phyloP scores from a whole-genome alignment of 345 rosid genomes.

The Noccaea caerulescens region DNA sequence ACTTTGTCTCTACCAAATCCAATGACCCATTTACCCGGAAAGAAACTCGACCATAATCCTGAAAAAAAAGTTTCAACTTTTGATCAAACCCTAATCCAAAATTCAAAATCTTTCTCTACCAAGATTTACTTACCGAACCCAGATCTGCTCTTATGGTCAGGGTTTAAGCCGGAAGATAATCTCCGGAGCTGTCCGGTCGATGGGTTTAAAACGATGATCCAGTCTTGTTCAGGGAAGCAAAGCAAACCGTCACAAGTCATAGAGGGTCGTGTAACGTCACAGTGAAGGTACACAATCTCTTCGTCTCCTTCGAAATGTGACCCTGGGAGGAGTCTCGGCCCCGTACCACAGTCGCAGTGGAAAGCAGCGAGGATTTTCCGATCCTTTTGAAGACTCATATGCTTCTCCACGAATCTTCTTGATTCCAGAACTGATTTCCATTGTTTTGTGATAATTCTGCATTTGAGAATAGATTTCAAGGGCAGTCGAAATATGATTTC shows the following conservation, averaged over 20 bases:
- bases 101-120: no score
- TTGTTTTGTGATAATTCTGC: not conserved
- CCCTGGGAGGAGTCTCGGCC: not conserved
- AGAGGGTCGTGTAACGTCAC: slow-evolving; percentile 6
- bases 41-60: no score
- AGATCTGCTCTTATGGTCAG: not conserved
- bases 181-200: not conserved
- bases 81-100: no score
- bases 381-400: not conserved
- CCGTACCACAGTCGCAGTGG: slow-evolving; percentile 5
- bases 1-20: slow-evolving; percentile 23
- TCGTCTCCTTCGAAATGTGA: slow-evolving; percentile 16
- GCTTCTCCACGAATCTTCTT: not conserved
- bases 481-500: not conserved
- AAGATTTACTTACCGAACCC: slow-evolving; percentile 1
- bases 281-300: slow-evolving; percentile 24
- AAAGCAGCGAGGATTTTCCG: not conserved
- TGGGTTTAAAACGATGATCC: slow-evolving; percentile 19
- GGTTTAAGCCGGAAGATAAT: slow-evolving; percentile 20
- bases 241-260: slow-evolving; percentile 22
- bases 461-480: not conserved
- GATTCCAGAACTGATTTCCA: slow-evolving; percentile 14
- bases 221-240: slow-evolving; percentile 8
- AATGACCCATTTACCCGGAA: not conserved
- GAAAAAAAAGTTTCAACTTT: no score